Evolutionary conservation across 371 early-diverging fungal genomes (phyloP).

Genomic region (Dentiscutata heterogama): DNA sequence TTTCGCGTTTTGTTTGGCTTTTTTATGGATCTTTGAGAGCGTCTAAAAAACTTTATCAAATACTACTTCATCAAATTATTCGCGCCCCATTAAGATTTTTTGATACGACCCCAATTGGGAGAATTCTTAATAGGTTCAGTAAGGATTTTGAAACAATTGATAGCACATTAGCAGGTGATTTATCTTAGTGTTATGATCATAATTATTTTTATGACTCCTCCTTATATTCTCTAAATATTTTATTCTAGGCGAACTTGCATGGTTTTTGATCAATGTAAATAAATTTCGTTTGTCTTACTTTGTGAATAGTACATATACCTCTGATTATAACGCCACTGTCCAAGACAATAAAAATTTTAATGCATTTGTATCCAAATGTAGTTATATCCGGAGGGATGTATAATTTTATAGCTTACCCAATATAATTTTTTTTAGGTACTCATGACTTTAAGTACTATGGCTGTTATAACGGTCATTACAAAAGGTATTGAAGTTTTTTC

Average conservation of each 20-base stretch:
- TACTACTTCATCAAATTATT: constrained; percentile 62
- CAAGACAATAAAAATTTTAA: no score
- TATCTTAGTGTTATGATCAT: background rate
- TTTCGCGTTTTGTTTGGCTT: constrained; percentile 54
- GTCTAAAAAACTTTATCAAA: constrained; percentile 60
- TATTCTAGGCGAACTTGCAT: background rate
- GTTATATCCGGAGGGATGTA: no score
- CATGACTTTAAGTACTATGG: constrained; percentile 3
- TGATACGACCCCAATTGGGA: constrained; percentile 87
- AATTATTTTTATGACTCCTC: constrained; percentile 48
- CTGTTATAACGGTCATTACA: constrained; percentile 34
- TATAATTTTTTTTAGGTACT: background rate
- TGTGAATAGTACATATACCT: no score
- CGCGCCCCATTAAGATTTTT: constrained; percentile 84
- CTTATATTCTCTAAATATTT: background rate
- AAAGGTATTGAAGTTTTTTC: background rate
- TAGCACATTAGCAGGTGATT: constrained; percentile 60
- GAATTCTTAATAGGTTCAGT: constrained; percentile 88
- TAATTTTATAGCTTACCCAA: background rate
- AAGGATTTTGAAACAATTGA: constrained; percentile 84
- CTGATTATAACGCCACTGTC: no score
- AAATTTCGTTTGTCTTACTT: no score
- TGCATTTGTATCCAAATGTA: background rate
- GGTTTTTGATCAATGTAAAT: constrained; percentile 17
- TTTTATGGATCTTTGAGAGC: constrained; percentile 62